Evolutionary conservation across 2,329 filamentous ascomycete species (phyloP), one percentile per base, ranked within the genome.

Genomic region (Massarina eburnea): DNA sequence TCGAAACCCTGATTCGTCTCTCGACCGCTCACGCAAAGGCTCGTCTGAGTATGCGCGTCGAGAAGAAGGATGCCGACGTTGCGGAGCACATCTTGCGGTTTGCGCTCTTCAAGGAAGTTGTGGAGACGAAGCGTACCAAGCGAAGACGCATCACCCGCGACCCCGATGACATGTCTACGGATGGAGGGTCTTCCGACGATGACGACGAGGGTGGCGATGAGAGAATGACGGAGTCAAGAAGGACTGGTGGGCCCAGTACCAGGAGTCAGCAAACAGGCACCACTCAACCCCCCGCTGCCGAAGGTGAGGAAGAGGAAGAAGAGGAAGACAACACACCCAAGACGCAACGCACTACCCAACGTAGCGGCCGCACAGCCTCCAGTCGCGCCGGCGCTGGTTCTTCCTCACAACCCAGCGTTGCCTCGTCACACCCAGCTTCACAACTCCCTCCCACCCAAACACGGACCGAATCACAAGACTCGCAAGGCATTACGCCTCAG

Each of bases 1-100:
- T 99, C 14, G 94, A 99, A 72, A 99, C 94, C 0, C 80, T 99
- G n/a, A 97, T 99, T 67, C 94, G 94, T 84, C 80, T 99, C 15
- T 89, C 94, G 4, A 97, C 92, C 0, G 94, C 94, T 1, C 94
- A 99, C 60, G 94, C 94, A 49, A 99, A 97, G 73, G 83, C 91
- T 6, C 84, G 94, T 22, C 78, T 99, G 6, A 96, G 91, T 1
- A 91, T 83, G 64, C 80, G 89, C 32, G 90, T 99, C 2, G 91
- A 97, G 55, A 88, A 95, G 67, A 85, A 86, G 44, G 94, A 99
- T 68, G 91, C 92, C 1, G 75, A 88, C 42, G 85, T 91, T 26
- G 94, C 94, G 8, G 92, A 99, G 68, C 81, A 84, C 8, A 95
- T 99, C 55, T 75, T 99, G 24, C 83, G 94, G 15, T 99, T 96